Evolutionary conservation across 202 grass and related monocot genomes (phyloP), one percentile per base, ranked within the genome.

Genomic region (Dendrocalamus latiflorus): DNA sequence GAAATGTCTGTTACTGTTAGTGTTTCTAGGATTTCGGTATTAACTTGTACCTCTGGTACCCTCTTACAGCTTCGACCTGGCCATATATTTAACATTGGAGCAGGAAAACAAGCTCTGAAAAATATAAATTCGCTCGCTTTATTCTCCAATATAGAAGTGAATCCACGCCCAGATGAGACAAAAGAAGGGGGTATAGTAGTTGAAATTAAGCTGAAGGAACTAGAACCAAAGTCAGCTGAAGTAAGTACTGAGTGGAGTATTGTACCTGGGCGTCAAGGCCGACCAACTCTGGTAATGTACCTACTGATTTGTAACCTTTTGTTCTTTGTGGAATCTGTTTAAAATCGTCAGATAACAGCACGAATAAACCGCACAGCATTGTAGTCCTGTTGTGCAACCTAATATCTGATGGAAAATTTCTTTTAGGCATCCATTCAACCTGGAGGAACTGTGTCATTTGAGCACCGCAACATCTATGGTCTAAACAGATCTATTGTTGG

Each of bases 351-450:
- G 21, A 24, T n/a, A 68, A 39, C 30, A 50, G 53, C 49, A 43
- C 36, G 9, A 20, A 72, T 86, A 73, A 72, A 84, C n/a, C 28
- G 20, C 61, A 67, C 53, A 41, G 18, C 50, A 6, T 86, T 85
- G 53, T 48, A 65, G n/a, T 68, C 51, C 58, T 30, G 2, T 42
- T 51, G 21, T 81, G 68, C 44, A 36, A 38, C n/a, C 43, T 74
- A 0, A 11, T 86, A 60, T 75, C 65, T 78, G 87, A 71, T 75
- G 70, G 18, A 72, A n/a, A n/a, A n/a, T n/a, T n/a, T n/a, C n/a
- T n/a, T n/a, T n/a, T n/a, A n/a, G n/a, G n/a, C n/a, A n/a, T 98
- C 95, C 44, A 91, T 98, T 85, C 95, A 98, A 93, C 95, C 95
- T 68, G 95, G 95, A 83, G 95, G 95, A 84, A 98, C 95, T 75